Percentiles rank a stretch among this genome's conserved stretches.
phyloP scores from a whole-genome alignment of 176 grass and related monocot genomes.

The Elymus sibiricus region DNA sequence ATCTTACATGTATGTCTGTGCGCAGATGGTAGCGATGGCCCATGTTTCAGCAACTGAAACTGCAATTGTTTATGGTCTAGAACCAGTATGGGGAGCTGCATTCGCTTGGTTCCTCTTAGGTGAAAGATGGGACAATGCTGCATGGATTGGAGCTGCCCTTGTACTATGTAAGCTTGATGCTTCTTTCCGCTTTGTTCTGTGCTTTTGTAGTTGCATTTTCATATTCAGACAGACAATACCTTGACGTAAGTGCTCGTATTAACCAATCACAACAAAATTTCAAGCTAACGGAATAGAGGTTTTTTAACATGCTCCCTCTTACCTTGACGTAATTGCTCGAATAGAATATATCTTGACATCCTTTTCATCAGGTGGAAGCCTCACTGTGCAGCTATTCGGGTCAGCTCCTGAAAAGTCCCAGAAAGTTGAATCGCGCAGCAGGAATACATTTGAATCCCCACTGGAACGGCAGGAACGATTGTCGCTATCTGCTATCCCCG shows the following conservation, averaged over 20 bases:
- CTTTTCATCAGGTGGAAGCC: constrained; percentile 65
- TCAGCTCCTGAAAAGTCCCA: constrained; percentile 49
- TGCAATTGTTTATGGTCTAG: constrained; percentile 76
- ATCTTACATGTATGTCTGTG: not conserved
- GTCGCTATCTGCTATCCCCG: constrained; percentile 53
- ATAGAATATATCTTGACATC: not conserved
- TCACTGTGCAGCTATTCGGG: constrained; percentile 76
- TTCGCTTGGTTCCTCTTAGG: constrained; percentile 93
- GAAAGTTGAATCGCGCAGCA: constrained; percentile 12
- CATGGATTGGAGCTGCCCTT: constrained; percentile 81
- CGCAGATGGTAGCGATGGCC: constrained; percentile 77
- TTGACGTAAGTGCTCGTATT: not conserved
- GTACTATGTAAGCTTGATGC: constrained; percentile 68
- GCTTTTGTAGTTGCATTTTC: not conserved
- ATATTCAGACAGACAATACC: not conserved
- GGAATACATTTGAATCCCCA: constrained; percentile 26
- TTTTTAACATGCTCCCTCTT: too few species aligned
- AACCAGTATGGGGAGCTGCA: constrained; percentile 83
- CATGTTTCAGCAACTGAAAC: constrained; percentile 85
- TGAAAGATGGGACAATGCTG: constrained; percentile 87
- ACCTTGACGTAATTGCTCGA: too few species aligned
- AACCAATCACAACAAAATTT: too few species aligned
- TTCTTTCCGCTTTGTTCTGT: not conserved
- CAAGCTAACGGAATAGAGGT: too few species aligned
- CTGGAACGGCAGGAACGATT: constrained; percentile 55